Conservation (phyloP, 139 green algal genomes). For the Edaphochlamys debaryana region DNA sequence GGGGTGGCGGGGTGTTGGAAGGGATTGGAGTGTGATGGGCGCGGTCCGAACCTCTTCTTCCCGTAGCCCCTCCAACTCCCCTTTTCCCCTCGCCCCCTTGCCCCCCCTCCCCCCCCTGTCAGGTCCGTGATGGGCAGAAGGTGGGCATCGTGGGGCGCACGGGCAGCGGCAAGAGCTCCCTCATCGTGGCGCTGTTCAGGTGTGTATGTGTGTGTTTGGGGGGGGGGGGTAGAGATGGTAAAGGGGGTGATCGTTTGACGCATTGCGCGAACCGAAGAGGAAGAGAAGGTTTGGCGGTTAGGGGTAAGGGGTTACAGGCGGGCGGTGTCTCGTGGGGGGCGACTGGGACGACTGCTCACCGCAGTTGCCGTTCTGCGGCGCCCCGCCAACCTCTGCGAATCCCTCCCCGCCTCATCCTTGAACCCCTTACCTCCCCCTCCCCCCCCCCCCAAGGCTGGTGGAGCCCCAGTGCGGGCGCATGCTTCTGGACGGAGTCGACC, state of each 20-base stretch:
- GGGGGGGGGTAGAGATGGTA: not conserved
- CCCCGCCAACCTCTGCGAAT: no score
- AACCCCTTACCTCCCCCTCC: no score
- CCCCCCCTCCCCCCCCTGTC: not conserved
- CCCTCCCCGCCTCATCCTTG: no score
- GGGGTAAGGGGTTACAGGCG: no score
- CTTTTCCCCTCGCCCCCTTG: not conserved
- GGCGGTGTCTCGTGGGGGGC: not conserved
- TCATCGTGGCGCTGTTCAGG: constrained; percentile 81
- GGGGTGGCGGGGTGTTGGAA: no score
- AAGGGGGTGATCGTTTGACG: not conserved
- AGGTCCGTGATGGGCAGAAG: constrained; percentile 28
- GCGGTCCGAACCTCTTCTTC: no score
- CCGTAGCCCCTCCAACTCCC: not conserved
- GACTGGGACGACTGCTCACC: no score
- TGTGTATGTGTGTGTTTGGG: constrained; percentile 55
- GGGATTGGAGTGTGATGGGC: no score
- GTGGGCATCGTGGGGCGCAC: constrained; percentile 75
- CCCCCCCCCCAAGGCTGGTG: no score
- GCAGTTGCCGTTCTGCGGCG: no score
- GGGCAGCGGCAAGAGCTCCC: constrained; percentile 78
- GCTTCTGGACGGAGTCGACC: constrained; percentile 79
- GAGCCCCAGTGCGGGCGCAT: constrained; percentile 75
- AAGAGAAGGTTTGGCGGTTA: not conserved
- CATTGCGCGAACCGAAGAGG: not conserved